These are phyloP conservation scores for Macrolepiota dolichaula DNA, from an alignment of 768 basidiomycete genomes.

Conservation along the genomic window DNA sequence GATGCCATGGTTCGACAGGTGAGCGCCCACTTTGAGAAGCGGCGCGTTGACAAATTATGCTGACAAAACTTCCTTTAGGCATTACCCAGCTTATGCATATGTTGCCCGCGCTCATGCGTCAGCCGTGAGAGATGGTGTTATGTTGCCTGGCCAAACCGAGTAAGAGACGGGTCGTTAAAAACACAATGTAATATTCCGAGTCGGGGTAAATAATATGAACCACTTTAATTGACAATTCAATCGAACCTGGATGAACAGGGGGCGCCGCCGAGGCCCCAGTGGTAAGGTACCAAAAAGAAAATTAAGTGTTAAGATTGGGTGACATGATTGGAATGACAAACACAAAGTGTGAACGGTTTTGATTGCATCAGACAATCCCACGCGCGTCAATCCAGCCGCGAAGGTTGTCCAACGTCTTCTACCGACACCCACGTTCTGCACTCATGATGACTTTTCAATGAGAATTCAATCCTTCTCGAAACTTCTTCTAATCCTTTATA, in stretches of 20 bases:
- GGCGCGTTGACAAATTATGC: not conserved
- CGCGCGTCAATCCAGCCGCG: not conserved
- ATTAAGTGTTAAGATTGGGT: not conserved
- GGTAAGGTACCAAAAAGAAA: not conserved
- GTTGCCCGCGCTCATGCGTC: constrained; percentile 25
- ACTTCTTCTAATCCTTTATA: not conserved
- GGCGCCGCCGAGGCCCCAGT: not conserved
- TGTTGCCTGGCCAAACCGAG: constrained; percentile 19
- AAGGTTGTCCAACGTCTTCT: not conserved
- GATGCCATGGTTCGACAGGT: constrained; percentile 44
- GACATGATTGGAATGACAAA: not conserved
- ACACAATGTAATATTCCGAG: not conserved
- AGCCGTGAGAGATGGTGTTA: constrained; percentile 19
- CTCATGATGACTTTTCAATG: not conserved
- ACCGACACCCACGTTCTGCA: not conserved
- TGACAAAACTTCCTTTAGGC: constrained; percentile 14
- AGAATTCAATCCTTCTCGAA: not conserved
- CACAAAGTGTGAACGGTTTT: not conserved
- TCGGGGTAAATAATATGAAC: not conserved
- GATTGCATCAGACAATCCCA: not conserved
- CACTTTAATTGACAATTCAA: no score
- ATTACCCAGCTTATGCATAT: constrained; percentile 22
- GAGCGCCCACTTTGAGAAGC: constrained; percentile 13
- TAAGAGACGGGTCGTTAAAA: not conserved
- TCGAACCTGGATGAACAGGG: no score